phyloP scores from a whole-genome alignment of 495 filamentous ascomycete species.

The Parmelia sp. region DNA sequence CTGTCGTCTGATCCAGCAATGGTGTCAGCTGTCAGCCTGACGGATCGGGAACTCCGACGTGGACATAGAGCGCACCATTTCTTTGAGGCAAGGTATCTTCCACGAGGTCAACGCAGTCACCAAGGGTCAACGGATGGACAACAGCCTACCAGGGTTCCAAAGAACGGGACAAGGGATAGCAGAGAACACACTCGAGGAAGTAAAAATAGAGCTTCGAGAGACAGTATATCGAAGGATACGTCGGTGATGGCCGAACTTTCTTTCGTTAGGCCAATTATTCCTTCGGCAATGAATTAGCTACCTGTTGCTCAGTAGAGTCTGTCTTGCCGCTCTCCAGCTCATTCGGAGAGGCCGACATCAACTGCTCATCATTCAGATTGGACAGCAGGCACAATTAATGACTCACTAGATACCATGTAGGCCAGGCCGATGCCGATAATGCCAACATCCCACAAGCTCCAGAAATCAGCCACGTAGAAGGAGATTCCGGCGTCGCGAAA shows the following conservation, averaged over 20 bases:
- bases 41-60: neutral
- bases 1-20: slow-evolving; percentile 58
- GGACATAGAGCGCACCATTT: slow-evolving; percentile 53
- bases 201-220: slow-evolving; percentile 82
- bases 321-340: neutral
- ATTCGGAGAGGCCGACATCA: neutral
- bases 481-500: slow-evolving; percentile 73
- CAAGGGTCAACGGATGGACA: slow-evolving; percentile 13
- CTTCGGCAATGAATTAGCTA: slow-evolving; percentile 8
- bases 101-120: slow-evolving; percentile 28
- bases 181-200: slow-evolving; percentile 84
- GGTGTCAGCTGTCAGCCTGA: slow-evolving; percentile 33
- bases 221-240: slow-evolving; percentile 78
- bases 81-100: slow-evolving; percentile 75
- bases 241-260: slow-evolving; percentile 59
- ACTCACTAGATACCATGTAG: slow-evolving; percentile 67
- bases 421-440: slow-evolving; percentile 77
- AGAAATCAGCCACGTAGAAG: slow-evolving; percentile 84
- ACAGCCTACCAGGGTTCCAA: slow-evolving; percentile 62
- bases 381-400: neutral
- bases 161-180: slow-evolving; percentile 83
- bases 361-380: neutral
- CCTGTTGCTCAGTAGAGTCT: slow-evolving; percentile 2
- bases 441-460: slow-evolving; percentile 81
- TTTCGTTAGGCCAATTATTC: slow-evolving; percentile 61